A percentile compares a stretch with the other conserved stretches of the same genome.
phyloP scores from a whole-genome alignment of 2,329 filamentous ascomycete species.

The Ophiocordyceps camponoti-saundersi region DNA sequence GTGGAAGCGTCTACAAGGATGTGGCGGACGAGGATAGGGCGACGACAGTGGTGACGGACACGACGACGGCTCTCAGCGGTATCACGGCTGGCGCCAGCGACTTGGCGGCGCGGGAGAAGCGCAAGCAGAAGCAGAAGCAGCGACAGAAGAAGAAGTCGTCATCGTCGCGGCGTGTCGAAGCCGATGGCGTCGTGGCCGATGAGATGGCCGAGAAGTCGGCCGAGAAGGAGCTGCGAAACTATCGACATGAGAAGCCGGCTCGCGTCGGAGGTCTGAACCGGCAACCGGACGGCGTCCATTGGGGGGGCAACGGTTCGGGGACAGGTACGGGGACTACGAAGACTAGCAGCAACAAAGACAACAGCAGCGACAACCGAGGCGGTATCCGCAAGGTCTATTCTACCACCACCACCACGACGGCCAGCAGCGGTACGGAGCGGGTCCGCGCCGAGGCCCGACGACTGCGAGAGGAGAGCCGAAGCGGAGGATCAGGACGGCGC shows the following conservation, averaged over 20 bases:
- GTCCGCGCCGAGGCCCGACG: slow-evolving; percentile 38
- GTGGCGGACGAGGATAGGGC: slow-evolving; percentile 32
- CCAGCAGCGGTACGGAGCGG: slow-evolving; percentile 31
- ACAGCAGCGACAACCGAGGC: slow-evolving; percentile 33
- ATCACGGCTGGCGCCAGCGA: slow-evolving; percentile 42
- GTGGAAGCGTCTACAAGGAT: slow-evolving; percentile 69
- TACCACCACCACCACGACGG: slow-evolving; percentile 33
- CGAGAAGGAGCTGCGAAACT: slow-evolving; percentile 56
- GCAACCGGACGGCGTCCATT: slow-evolving; percentile 59
- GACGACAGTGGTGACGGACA: slow-evolving; percentile 26
- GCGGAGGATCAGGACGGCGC: slow-evolving; percentile 18
- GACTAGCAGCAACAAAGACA: slow-evolving; percentile 19
- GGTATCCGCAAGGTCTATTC: slow-evolving; percentile 45
- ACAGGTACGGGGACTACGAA: slow-evolving; percentile 19
- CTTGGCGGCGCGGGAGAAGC: slow-evolving; percentile 35
- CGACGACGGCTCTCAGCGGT: slow-evolving; percentile 28
- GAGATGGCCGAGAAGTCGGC: slow-evolving; percentile 45
- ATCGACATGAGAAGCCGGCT: slow-evolving; percentile 74
- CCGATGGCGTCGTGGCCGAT: slow-evolving; percentile 44
- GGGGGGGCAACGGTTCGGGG: slow-evolving; percentile 57
- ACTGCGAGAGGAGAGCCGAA: slow-evolving; percentile 32
- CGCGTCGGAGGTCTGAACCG: slow-evolving; percentile 82
- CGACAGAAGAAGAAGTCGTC: slow-evolving; percentile 13
- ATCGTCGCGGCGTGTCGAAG: slow-evolving; percentile 23
- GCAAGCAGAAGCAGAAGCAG: slow-evolving; percentile 34